Evolutionary conservation across 83 land plant species (phyloP), one percentile per base, ranked within the genome.

Genomic region (Larix sibirica): DNA sequence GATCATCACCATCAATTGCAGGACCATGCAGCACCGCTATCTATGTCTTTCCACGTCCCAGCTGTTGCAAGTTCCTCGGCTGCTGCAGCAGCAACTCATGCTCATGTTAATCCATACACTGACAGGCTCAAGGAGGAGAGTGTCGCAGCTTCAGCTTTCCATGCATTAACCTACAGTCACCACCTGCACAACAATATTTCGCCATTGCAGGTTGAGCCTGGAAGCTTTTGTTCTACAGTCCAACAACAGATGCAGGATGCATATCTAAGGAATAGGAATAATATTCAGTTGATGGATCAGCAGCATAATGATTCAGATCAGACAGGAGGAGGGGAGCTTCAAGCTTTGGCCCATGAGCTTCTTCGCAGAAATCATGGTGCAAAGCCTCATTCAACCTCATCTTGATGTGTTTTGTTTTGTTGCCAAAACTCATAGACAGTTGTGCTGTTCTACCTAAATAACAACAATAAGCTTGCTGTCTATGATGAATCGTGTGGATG

Each of bases 301-400:
- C 56, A 73, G 12, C 56, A 38, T 13, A 54, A 76, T n/a, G 79
- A 23, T 76, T 76, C 79, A 24, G 79, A 76, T 2, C 60, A 76
- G 26, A 59, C 33, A 54, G 79, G 61, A 9, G 79, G 61, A 54
- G 79, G 79, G 17, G 79, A 76, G 61, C 79, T 76, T 24, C 79
- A 76, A 54, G 79, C 79, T 24, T 76, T 76, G 17, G 79, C 79
- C 31, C 79, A 76, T 59, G 79, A 76, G 33, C 79, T 76, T 76
- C 79, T 76, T 54, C 79, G 79, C 61, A 76, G 79, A 24, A 76
- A 76, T 36, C 74, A 69, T 36, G 74, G 74, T 33, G 36, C 79
- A 76, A 23, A 50, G 23, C 61, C 61, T 24, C 56, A 50, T 16
- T 76, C 79, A 54, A 50, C 31, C 3, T 76, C 79, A 28, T 24